Base-by-base conservation (phyloP, 1,284 basidiomycete genomes). In the Heterobasidion occidentale region DNA sequence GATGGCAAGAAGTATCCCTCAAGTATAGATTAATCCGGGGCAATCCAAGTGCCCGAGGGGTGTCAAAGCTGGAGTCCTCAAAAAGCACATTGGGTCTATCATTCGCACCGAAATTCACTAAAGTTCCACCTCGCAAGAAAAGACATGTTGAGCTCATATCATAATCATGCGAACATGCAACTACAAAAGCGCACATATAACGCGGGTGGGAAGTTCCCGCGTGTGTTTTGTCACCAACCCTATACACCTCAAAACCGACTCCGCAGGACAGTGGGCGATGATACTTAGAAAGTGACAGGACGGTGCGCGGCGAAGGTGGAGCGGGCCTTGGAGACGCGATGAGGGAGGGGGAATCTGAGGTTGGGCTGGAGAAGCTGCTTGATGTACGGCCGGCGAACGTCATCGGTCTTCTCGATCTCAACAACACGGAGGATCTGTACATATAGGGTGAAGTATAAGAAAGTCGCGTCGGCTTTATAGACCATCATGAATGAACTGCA, bases 271-370 rank as follows among this genome's bases (percentile, higher is more conserved):
- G 5, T 11, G n/a, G 11, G 38, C 3, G n/a, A 42, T 2, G 38
- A 42, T n/a, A 42, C 59, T 71, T 64, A 79, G 75, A 91, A 91
- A 51, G 89, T 92, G 59, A 72, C 66, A 19, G 89, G 89, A 63
- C 89, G 82, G 67, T 76, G 72, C 35, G 89, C 89, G 55, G 84
- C 81, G 68, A 92, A 92, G 54, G 81, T 88, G 62, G 86, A 84
- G 62, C 81, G 83, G 59, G 76, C 68, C 76, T 90, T 90, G 59
- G 73, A 60, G 61, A 92, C 80, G 56, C 96, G 91, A 81, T 98
- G 97, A 61, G 96, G 94, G 56, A 99, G 88, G 64, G 97, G 96
- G 94, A 99, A 99, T 77, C 89, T 94, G 81, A 99, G 90, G 65
- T 83, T 80, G 63, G 94, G 94, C 55, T 78, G 76, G 67, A 98